Base-by-base conservation (phyloP, 805 yeast genomes). In the Sungouiozyma intestinalis region DNA sequence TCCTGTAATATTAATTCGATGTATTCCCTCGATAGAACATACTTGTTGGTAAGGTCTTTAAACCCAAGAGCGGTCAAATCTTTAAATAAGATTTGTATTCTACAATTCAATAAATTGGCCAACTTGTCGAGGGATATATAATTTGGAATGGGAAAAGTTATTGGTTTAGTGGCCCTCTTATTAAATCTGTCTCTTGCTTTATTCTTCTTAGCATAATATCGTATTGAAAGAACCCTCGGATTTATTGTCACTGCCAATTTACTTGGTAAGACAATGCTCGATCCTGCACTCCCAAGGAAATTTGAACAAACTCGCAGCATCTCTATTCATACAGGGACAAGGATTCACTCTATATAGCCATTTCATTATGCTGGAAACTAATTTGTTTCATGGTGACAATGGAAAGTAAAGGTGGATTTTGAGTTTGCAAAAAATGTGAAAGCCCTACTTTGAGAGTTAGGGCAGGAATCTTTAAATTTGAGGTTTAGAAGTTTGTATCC, bases 1-100 rank as follows among this genome's bases (percentile, higher is more conserved):
- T 92, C 97, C 56, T 85, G 94, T 0, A 96, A 90, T 50, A 92
- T 79, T 43, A 92, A 66, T 16, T 81, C 73, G 0, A 95, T 92
- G 31, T 85, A 85, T 53, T 88, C 97, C 45, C 72, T 77, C 48
- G 92, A 95, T 21, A 92, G 63, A 49, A 92, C 84, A 60, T 77
- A 83, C 54, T 85, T 84, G 50, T 81, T 80, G 14, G 69, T 67
- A 16, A 66, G 56, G 32, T 86, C 74, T 44, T 81, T 81, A 57
- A 83, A 88, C 0, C 97, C 97, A 51, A 86, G 66, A 1, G 66
- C 73, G 15, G 66, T 64, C 63, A 90, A 67, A 40, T 76, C 77
- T 29, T 62, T 60, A 39, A 81, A 67, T 3, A 92, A 66, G 13
- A 68, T 71, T 18, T 75, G 75, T 18, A 82, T 73, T 15, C 87